These are phyloP conservation scores for Porphyra umbilicalis DNA, from an alignment of 31 red algal genomes.

Conservation along the genomic window DNA sequence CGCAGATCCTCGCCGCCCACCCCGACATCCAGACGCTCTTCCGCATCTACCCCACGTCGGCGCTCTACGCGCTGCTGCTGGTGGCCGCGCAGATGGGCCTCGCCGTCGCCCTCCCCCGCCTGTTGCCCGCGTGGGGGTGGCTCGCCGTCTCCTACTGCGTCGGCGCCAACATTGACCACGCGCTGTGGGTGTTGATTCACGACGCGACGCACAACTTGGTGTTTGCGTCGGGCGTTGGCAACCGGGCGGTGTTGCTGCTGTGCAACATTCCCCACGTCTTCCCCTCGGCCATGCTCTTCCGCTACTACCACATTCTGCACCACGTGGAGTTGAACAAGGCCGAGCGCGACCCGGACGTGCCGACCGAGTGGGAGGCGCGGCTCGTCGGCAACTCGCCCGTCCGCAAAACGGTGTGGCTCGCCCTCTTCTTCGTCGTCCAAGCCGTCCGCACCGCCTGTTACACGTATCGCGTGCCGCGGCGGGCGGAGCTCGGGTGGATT, in stretches of 20 bases:
- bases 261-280: slow-evolving; percentile 91
- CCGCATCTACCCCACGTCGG: slow-evolving; percentile 57
- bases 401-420: slow-evolving; percentile 92
- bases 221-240: slow-evolving; percentile 43
- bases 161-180: slow-evolving; percentile 95
- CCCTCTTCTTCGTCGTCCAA: slow-evolving; percentile 86
- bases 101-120: slow-evolving; percentile 27
- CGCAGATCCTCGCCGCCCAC: slow-evolving; percentile 74
- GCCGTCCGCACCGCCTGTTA: slow-evolving; percentile 73
- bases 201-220: slow-evolving; percentile 99
- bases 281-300: slow-evolving; percentile 94
- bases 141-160: slow-evolving; percentile 57
- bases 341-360: slow-evolving; percentile 90
- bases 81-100: slow-evolving; percentile 59
- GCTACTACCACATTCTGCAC: slow-evolving; percentile 99
- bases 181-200: slow-evolving; percentile 95
- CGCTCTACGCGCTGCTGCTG: slow-evolving; percentile 48
- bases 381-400: slow-evolving; percentile 86
- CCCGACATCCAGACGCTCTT: slow-evolving; percentile 78
- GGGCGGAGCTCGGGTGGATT: slow-evolving; percentile 77
- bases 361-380: slow-evolving; percentile 88
- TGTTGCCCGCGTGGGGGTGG: slow-evolving; percentile 28
- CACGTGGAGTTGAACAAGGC: slow-evolving; percentile 97
- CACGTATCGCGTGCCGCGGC: slow-evolving; percentile 66
- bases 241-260: slow-evolving; percentile 60